Evolutionary conservation across 495 filamentous ascomycete genomes (phyloP), one percentile per base, ranked within the genome.

Genomic region (Massariosphaeria phaeospora): DNA sequence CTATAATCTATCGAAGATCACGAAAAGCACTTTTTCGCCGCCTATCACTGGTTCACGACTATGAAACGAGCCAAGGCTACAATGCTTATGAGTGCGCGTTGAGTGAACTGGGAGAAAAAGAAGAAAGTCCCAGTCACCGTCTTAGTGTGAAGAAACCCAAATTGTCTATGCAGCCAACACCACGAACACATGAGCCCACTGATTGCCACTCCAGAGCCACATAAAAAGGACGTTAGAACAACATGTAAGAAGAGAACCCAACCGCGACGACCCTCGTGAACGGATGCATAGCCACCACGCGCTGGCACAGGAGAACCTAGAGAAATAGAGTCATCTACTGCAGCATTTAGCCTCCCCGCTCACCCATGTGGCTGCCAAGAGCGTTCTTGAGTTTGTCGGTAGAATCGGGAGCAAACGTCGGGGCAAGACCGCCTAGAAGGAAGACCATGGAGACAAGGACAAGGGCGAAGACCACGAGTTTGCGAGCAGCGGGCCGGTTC

Each of bases 401-500:
- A 2, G 44, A 36, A 8, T 61, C 61, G 9, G 61, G 61, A 10
- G 61, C 50, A 21, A 57, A 44, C 17, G 27, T 41, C 3, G 60
- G 63, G 10, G 45, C 61, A 48, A 84, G 67, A n/a, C 76, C 76
- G 43, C 76, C 77, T 30, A 95, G 71, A 12, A 85, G 65, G n/a
- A 95, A 63, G 68, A 93, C 73, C 62, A 95, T 75, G 38, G 83
- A 61, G 45, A 84, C 64, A 27, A 88, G 53, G 18, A 84, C 69
- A 11, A 73, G 70, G 27, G 73, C 80, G 49, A 93, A 76, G 61
- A 91, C 73, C 44, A 90, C 67, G 26, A 88, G 70, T 72, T 89
- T 89, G 72, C 90, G 85, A 62, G 84, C 73, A 38, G 80, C 79
- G 27, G 91, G 91, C 50, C 80, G 81, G 34, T 72, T 77, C 46